Base-by-base conservation (phyloP, 768 basidiomycete species). In the Leccinum pellstonianum region DNA sequence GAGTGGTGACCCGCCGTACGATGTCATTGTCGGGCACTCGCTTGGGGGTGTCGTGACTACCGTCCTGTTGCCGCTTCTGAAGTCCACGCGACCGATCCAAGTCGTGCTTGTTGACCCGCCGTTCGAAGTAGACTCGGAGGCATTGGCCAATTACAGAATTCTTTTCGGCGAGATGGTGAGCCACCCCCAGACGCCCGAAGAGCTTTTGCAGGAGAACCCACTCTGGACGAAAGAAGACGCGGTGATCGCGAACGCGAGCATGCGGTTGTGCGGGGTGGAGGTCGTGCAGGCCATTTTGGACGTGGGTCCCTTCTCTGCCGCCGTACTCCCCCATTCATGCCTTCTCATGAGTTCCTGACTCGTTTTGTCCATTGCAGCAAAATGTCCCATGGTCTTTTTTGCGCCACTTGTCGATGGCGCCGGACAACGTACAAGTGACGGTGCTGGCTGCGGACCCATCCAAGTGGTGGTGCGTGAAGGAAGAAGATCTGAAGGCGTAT, bases 21-120 rank as follows among this genome's bases (percentile, higher is more conserved):
- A 62, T 11, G n/a, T 70, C 51, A 41, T 73, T 15, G n/a, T 69
- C 5, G 69, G 65, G 4, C 54, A 64, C 37, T 73, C 70, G 11
- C 47, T 69, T 5, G 71, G 71, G 4, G 70, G 54, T 4, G 0
- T 69, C 4, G 50, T 67, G 8, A 55, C 53, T 29, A 4, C 56
- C 4, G 47, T 56, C 8, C 58, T 72, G 14, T 23, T 73, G 0
- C 58, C 58, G 21, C 23, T 62, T 10, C 51, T 73, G 35, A 59
- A 62, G 5, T 52, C 60, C 14, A 19, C 62, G 1, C 60, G 29
- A 12, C 31, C 54, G 0, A 51, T 65, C 47, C 57, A 37, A 0
- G 63, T 66, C 29, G 38, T 72, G 31, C 59, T 73, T 10, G 23
- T 64, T 12, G 71, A 72, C 9, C 61, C 66, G 1, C 66, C 66